phyloP scores from a whole-genome alignment of 768 basidiomycete genomes.

The Lactarius hatsudake region DNA sequence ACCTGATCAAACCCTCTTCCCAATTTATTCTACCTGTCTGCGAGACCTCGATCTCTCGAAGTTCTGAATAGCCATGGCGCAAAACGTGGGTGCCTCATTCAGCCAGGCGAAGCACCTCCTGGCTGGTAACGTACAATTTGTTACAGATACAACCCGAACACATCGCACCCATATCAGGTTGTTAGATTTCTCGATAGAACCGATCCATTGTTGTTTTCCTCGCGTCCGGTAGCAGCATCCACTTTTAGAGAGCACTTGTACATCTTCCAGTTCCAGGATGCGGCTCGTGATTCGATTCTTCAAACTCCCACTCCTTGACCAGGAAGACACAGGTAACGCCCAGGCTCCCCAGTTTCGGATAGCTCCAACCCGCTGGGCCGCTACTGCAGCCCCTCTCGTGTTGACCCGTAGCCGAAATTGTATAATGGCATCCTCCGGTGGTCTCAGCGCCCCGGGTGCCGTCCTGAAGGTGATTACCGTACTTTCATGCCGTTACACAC shows the following conservation, averaged over 20 bases:
- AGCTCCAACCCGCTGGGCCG: not conserved
- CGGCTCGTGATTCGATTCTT: not conserved
- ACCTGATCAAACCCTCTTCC: not conserved
- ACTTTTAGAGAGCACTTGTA: not conserved
- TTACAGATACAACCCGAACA: not conserved
- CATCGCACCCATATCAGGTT: not conserved
- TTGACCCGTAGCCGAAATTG: not conserved
- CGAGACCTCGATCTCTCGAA: not conserved
- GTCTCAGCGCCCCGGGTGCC: not conserved
- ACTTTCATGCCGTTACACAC: slow-evolving; percentile 8
- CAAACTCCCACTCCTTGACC: not conserved
- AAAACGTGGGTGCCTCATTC: not conserved
- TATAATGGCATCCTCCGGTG: slow-evolving; percentile 14
- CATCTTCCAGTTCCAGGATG: not conserved
- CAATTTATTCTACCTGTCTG: not conserved
- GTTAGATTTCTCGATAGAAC: not conserved
- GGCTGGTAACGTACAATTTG: not conserved
- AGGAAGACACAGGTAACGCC: not conserved
- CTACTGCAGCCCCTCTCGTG: not conserved
- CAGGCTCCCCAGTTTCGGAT: not conserved
- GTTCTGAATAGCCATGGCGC: not conserved
- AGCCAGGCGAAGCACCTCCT: not conserved
- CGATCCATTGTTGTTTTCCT: not conserved
- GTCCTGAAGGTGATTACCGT: not conserved
- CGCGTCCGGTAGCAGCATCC: not conserved